Evolutionary conservation across 1,284 basidiomycete species (phyloP).

Genomic region (Laetiporus sulphureus): DNA sequence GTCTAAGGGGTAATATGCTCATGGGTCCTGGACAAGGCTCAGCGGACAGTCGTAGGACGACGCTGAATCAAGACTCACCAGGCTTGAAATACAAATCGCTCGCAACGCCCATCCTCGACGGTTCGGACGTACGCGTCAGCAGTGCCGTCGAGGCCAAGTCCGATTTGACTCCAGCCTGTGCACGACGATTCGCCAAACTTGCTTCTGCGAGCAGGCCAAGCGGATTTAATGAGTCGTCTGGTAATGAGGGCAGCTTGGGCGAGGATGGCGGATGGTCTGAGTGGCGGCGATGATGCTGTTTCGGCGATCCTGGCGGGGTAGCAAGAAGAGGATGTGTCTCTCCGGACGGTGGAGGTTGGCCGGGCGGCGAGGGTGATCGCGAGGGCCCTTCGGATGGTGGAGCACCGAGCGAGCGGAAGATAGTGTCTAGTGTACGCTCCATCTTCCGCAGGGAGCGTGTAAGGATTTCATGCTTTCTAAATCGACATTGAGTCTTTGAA

Average conservation of each 20-base stretch:
- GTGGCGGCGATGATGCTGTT: constrained; percentile 19
- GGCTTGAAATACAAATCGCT: constrained; percentile 94
- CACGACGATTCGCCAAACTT: constrained; percentile 78
- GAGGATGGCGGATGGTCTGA: constrained; percentile 36
- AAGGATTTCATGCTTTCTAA: constrained; percentile 82
- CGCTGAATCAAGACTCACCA: constrained; percentile 38
- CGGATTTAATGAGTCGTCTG: constrained; percentile 88
- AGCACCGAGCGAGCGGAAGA: constrained; percentile 77
- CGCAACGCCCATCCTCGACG: constrained; percentile 71
- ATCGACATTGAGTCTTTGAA: constrained; percentile 25
- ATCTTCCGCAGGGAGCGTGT: constrained; percentile 87
- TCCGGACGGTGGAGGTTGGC: constrained; percentile 31
- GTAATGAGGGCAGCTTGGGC: constrained; percentile 81
- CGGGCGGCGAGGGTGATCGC: constrained; percentile 69
- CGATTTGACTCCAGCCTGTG: constrained; percentile 27
- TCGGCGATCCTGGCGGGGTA: constrained; percentile 48
- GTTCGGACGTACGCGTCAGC: constrained; percentile 5
- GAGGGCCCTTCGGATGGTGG: constrained; percentile 76
- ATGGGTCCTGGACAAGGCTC: constrained; percentile 56
- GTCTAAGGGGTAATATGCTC: constrained; percentile 78
- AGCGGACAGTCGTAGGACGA: constrained; percentile 12
- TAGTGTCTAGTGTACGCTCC: constrained; percentile 88
- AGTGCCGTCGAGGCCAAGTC: constrained; percentile 7
- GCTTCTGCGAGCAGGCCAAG: constrained; percentile 89
- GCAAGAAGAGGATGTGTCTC: constrained; percentile 56